phyloP scores from a whole-genome alignment of 2,329 filamentous ascomycete genomes.

The Trichoderma afroharzianum region DNA sequence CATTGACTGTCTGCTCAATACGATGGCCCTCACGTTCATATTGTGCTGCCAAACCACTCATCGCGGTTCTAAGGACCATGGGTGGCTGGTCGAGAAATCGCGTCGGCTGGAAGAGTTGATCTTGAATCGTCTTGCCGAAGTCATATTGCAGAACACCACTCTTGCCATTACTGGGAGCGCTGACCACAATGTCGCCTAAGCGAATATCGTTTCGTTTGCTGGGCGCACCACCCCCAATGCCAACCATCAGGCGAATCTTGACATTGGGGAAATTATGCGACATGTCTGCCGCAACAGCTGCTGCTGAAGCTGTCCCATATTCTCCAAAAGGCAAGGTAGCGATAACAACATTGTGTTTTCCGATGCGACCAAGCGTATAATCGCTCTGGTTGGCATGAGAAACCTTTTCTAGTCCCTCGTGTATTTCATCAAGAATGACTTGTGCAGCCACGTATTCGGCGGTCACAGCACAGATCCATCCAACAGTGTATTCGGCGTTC shows the following conservation, averaged over 20 bases:
- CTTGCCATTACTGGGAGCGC: not conserved
- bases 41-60: not conserved
- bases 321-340: constrained; percentile 2
- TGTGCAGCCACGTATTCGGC: not conserved
- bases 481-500: not conserved
- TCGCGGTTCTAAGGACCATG: not conserved
- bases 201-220: constrained; percentile 13
- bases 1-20: constrained; percentile 2
- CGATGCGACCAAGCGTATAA: constrained; percentile 20
- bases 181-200: constrained; percentile 20
- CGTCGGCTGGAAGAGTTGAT: not conserved
- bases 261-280: not conserved
- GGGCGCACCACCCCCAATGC: constrained; percentile 19
- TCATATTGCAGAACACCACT: not conserved
- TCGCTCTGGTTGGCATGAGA: not conserved
- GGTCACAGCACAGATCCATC: not conserved
- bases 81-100: not conserved
- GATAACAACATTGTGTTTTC: constrained; percentile 22
- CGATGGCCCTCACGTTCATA: constrained; percentile 15
- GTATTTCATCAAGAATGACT: not conserved
- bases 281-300: not conserved
- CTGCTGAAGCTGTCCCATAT: not conserved
- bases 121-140: not conserved
- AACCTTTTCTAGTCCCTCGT: not conserved
- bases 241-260: constrained; percentile 13